A percentile compares a stretch with the other conserved stretches of the same genome.
Conservation (phyloP, 176 grass and related monocot species). For the Puya raimondii region DNA sequence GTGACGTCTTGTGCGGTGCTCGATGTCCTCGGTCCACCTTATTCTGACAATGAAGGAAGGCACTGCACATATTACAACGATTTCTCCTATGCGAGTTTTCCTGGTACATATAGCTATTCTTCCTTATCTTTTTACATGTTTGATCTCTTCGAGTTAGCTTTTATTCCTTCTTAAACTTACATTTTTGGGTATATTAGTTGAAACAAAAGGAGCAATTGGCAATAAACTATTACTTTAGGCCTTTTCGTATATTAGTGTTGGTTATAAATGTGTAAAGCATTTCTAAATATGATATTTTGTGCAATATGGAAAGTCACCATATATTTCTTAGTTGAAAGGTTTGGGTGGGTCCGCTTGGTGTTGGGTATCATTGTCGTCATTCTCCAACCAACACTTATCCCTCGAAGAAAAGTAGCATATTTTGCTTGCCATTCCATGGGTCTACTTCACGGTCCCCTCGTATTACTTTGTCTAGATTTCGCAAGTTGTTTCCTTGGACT, state of each 20-base stretch:
- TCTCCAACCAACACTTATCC: neutral
- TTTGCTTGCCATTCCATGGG: neutral
- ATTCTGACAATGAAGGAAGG: constrained; percentile 37
- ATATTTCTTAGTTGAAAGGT: neutral
- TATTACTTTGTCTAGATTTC: neutral
- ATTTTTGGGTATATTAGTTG: neutral
- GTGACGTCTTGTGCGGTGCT: constrained; percentile 49
- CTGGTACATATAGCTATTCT: constrained; percentile 20
- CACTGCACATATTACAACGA: constrained; percentile 49
- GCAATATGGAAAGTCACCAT: neutral
- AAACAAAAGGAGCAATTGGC: neutral
- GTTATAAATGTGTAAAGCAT: neutral
- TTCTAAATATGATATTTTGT: neutral
- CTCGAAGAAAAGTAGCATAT: neutral
- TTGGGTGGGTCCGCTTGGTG: too few species aligned
- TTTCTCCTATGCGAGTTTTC: constrained; percentile 20
- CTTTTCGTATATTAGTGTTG: neutral
- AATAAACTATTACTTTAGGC: neutral
- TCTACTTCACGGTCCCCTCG: neutral
- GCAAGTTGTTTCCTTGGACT: neutral
- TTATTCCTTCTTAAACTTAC: neutral
- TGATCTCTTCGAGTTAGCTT: neutral
- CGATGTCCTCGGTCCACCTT: constrained; percentile 63
- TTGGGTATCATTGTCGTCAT: neutral
- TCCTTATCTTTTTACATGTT: neutral